Evolutionary conservation across 345 rosid species (phyloP).

Genomic region (Toxicodendron radicans): DNA sequence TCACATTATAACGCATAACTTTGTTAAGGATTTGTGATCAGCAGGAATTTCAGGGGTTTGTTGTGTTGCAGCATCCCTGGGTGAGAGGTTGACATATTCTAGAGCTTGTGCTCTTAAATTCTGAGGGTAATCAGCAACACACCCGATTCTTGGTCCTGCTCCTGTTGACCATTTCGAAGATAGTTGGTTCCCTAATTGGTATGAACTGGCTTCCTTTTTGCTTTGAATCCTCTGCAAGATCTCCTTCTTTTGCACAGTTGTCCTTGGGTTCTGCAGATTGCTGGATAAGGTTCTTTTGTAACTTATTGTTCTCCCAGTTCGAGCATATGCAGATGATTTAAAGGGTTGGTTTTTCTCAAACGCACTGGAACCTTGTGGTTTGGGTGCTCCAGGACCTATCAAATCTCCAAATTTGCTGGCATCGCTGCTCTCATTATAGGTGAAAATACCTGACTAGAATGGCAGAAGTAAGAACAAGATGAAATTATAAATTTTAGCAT

Average conservation of each 20-base stretch:
- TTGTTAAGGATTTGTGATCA: background rate
- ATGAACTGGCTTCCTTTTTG: constrained; percentile 33
- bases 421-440: constrained; percentile 7
- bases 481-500: background rate
- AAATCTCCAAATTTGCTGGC: background rate
- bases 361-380: background rate
- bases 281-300: constrained; percentile 14
- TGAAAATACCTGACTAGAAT: constrained; percentile 16
- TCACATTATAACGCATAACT: constrained; percentile 1
- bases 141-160: constrained; percentile 49
- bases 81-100: constrained; percentile 51
- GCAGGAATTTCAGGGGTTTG: background rate
- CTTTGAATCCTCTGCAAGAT: constrained; percentile 35
- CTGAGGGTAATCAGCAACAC: constrained; percentile 46
- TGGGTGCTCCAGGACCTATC: background rate
- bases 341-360: background rate
- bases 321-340: constrained; percentile 5
- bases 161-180: constrained; percentile 55
- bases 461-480: constrained; percentile 1
- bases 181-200: constrained; percentile 45
- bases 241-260: constrained; percentile 18
- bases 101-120: constrained; percentile 47
- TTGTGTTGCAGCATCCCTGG: constrained; percentile 19
- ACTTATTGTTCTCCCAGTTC: constrained; percentile 17
- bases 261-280: constrained; percentile 14